Evolutionary conservation across 2,329 filamentous ascomycete species (phyloP).

Genomic region (Colletotrichum caudatum): DNA sequence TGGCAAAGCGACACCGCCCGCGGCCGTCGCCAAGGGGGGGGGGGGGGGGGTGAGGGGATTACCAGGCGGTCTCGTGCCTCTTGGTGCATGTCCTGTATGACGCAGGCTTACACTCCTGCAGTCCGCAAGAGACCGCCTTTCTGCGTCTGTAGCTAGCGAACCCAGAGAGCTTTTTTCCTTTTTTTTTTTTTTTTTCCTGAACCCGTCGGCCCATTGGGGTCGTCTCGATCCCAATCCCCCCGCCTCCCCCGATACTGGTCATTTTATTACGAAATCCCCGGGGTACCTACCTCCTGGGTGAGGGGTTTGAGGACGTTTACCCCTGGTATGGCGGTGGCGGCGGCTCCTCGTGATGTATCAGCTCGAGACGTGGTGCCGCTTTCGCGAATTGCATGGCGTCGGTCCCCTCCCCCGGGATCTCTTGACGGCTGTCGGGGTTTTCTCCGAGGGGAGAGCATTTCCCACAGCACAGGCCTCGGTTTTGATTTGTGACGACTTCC

Average conservation of each 20-base stretch:
- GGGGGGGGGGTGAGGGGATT: accelerated
- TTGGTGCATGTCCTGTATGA: conserved; percentile 20
- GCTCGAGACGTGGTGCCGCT: background rate
- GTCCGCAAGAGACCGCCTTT: background rate
- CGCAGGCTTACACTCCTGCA: conserved; percentile 28
- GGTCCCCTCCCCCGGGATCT: background rate
- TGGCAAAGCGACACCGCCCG: too few relatives aligned
- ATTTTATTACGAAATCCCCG: background rate
- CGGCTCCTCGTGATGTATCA: background rate
- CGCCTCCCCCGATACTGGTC: background rate
- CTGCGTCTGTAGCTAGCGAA: background rate
- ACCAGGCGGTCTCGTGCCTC: conserved; percentile 30
- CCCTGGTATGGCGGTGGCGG: too few relatives aligned
- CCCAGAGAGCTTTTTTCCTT: too few relatives aligned
- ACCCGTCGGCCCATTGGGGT: background rate
- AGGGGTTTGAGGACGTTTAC: background rate
- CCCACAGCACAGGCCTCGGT: background rate
- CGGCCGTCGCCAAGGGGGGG: background rate
- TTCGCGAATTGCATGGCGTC: background rate
- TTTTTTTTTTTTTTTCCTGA: background rate
- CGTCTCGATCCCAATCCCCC: background rate
- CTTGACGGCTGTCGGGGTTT: background rate
- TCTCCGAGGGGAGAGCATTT: background rate
- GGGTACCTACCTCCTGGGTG: background rate
- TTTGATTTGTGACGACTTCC: too few relatives aligned